phyloP scores from a whole-genome alignment of 1,284 basidiomycete species.

The Pseudozyma flocculosa region DNA sequence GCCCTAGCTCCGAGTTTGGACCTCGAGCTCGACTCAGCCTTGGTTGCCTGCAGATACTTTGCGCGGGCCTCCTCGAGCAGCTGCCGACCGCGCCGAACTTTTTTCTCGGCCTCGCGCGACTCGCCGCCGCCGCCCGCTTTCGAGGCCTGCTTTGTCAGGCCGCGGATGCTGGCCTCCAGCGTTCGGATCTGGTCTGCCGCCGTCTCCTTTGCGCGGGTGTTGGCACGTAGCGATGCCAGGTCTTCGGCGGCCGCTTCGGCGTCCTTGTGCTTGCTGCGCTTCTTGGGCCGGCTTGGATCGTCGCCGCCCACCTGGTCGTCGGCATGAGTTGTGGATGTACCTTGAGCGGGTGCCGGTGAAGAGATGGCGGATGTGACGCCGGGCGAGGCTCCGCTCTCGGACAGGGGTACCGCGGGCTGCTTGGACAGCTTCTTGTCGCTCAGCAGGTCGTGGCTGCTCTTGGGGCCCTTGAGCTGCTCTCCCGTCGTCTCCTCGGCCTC shows the following conservation, averaged over 20 bases:
- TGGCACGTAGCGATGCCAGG: too few species aligned
- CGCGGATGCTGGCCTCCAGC: not conserved
- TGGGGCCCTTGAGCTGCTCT: constrained; percentile 22
- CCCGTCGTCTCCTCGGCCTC: constrained; percentile 30
- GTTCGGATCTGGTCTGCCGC: not conserved
- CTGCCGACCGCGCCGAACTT: constrained; percentile 7
- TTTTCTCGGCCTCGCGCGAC: constrained; percentile 1
- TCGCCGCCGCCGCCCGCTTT: too few species aligned
- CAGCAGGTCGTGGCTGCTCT: constrained; percentile 53
- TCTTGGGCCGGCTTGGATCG: not conserved
- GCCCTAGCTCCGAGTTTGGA: constrained; percentile 1
- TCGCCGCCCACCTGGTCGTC: too few species aligned
- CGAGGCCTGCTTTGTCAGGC: not conserved
- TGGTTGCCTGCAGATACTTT: constrained; percentile 5
- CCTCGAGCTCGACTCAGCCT: not conserved
- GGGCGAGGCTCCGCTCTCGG: too few species aligned
- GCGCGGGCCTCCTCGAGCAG: constrained; percentile 11
- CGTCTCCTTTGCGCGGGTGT: not conserved
- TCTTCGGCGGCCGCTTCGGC: not conserved
- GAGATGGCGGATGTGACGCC: too few species aligned
- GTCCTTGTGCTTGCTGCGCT: constrained; percentile 8
- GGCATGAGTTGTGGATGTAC: too few species aligned
- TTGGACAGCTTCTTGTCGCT: constrained; percentile 41
- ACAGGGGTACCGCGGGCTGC: constrained; percentile 1
- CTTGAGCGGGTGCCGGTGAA: too few species aligned